A percentile compares a stretch with the other conserved stretches of the same genome.
Conservation (phyloP, 257 asterid genomes). For the Eustoma russellianum region DNA sequence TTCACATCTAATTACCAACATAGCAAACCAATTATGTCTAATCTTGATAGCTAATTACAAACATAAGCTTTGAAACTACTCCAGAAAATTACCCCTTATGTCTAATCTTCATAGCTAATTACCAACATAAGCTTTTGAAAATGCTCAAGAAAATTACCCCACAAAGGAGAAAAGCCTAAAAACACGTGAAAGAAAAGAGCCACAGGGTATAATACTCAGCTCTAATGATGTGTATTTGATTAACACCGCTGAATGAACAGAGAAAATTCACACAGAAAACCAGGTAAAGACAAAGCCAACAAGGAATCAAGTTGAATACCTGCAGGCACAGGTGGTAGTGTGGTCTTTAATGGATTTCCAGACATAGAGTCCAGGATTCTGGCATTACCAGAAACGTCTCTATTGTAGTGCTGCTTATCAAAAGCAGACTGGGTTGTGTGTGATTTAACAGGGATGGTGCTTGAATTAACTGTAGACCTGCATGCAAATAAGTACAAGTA, state of each 20-base stretch:
- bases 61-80: too few relatives aligned
- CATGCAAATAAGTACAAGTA: conserved; percentile 1
- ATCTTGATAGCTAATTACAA: too few relatives aligned
- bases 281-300: background rate
- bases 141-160: too few relatives aligned
- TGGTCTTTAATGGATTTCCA: conserved; percentile 25
- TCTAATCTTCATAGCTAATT: too few relatives aligned
- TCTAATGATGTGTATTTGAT: background rate
- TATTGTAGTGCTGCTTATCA: conserved; percentile 30
- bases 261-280: background rate
- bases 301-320: conserved; percentile 19
- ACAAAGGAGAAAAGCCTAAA: background rate
- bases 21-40: too few relatives aligned
- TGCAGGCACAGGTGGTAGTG: conserved; percentile 50
- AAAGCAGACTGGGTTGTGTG: conserved; percentile 24
- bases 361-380: conserved; percentile 30
- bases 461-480: conserved; percentile 65
- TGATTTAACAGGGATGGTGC: conserved; percentile 37
- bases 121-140: too few relatives aligned
- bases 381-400: conserved; percentile 23
- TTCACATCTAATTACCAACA: too few relatives aligned
- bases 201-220: background rate
- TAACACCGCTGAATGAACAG: background rate
- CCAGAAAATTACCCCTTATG: too few relatives aligned
- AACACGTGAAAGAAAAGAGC: background rate